Base-by-base conservation (phyloP, 768 basidiomycete species). In the Sporobolomyces phaffii region DNA sequence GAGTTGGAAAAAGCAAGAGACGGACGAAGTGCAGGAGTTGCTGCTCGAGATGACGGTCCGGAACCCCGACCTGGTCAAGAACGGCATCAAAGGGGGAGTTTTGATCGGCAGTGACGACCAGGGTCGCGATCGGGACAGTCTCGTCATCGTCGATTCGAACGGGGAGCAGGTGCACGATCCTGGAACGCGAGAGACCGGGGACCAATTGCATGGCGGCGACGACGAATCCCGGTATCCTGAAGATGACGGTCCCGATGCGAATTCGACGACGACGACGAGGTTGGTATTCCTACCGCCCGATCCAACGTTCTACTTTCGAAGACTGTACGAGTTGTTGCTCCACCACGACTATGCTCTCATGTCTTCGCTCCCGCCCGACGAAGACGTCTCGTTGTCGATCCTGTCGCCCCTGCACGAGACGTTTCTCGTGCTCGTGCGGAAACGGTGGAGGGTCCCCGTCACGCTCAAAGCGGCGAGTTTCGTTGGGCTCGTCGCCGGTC, bases 361-460 rank as follows among this genome's bases (percentile, higher is more conserved):
- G 89, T 82, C 88, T 53, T 87, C 87, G 50, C 87, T 97, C n/a
- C 88, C 90, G 7, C 88, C 89, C 63, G 88, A 90, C 72, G 90
- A 97, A 72, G 92, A 98, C 79, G 94, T 99, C 20, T 90, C 92
- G 0, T 80, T 98, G 41, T 89, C 90, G 10, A 97, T 99, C 62
- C 79, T 99, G 22, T 90, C 90, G 5, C 75, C 83, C 2, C 76
- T 83, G 15, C 90, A 97, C 75, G 81, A 90, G 45, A 87, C 89
- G 62, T 80, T 99, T 41, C 83, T 97, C 72, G 87, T 87, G 63
- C 89, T 93, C 72, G 92, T 91, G 72, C 90, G 90, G 4, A 72
- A 88, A 65, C 83, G 91, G 45, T 98, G 96, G 96, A 82, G 94
- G 51, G 86, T 98, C 68, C 84, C 85, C 3, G 86, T 87, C 68